Conservation (phyloP, 2,329 filamentous ascomycete species). For the Colletotrichum musae region DNA sequence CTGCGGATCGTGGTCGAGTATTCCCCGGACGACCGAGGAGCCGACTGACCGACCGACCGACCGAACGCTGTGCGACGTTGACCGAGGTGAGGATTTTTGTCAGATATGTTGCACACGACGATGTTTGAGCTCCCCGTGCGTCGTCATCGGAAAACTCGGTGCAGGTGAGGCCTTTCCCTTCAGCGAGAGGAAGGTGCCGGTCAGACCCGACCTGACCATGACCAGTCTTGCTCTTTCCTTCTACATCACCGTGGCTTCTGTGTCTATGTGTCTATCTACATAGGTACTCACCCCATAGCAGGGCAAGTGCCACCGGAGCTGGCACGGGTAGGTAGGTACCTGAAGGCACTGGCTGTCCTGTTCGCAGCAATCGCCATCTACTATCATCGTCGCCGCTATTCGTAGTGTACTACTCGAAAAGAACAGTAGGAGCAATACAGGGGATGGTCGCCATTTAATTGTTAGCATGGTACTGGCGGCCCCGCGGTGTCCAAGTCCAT, state of each 20-base stretch:
- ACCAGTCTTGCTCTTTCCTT: not conserved
- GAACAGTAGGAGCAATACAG: not conserved
- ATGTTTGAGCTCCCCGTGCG: not conserved
- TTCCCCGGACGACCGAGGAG: not conserved
- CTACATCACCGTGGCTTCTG: no score
- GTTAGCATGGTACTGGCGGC: constrained; percentile 33
- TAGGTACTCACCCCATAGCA: no score
- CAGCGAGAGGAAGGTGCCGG: not conserved
- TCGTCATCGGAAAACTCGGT: not conserved
- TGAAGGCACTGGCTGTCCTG: not conserved
- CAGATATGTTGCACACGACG: not conserved
- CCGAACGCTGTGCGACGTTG: constrained; percentile 14
- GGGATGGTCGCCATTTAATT: constrained; percentile 18
- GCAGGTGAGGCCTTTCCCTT: not conserved
- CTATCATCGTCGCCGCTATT: constrained; percentile 1
- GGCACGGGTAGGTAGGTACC: no score
- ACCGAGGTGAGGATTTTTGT: constrained; percentile 16
- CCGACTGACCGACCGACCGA: constrained; percentile 15
- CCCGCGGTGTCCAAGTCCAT: constrained; percentile 38
- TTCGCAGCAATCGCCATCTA: constrained; percentile 3
- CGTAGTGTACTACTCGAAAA: not conserved
- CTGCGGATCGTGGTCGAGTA: constrained; percentile 6
- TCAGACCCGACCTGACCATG: not conserved
- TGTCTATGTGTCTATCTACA: no score
- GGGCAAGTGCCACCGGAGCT: no score